Base-by-base conservation (phyloP, 2,329 filamentous ascomycete genomes). In the Penicillium hordei region DNA sequence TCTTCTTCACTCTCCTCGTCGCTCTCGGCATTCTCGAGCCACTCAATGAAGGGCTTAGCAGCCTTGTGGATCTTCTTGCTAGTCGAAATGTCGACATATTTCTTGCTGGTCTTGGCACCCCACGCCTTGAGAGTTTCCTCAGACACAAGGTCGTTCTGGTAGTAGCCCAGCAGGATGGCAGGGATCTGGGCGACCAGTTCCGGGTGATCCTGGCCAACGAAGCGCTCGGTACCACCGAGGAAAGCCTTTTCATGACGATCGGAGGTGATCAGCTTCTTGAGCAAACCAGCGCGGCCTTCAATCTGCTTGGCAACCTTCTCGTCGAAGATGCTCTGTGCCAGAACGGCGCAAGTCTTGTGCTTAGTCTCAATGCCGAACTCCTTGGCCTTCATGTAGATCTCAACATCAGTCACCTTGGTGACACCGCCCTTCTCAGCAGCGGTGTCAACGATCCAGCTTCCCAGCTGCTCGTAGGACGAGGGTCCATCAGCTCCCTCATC, bases 61-160 rank as follows among this genome's bases (percentile, higher is more conserved):
- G 91, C 89, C 83, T 95, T 93, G 80, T 93, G 91, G 62, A 97
- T 92, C 84, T 95, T 96, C 83, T 92, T 93, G 80, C 91, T 96
- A 60, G 87, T 93, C 59, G 88, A 75, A 60, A 95, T 78, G 74
- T 97, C 93, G 68, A 95, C 90, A 75, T 97, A 97, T 82, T 97
- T 97, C 88, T 96, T 97, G 86, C 91, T 96, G 59, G 93, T 92
- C 83, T 94, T 96, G 73, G 85, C 84, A 65, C 93, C 93, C 93
- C 94, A 99, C 68, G 89, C 88, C 78, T 88, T 90, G 73, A 96
- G 86, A 17, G 92, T 86, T 63, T 96, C 93, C 81, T 99, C 94
- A 51, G 84, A 87, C 69, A 96, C 81, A 55, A 99, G 83, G 67
- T 99, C 94, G 70, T 91, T 83, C 78, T 97, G 86, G 78, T 97